Evolutionary conservation across 495 filamentous ascomycete species (phyloP).

Genomic region (Penicillium malachiteum): DNA sequence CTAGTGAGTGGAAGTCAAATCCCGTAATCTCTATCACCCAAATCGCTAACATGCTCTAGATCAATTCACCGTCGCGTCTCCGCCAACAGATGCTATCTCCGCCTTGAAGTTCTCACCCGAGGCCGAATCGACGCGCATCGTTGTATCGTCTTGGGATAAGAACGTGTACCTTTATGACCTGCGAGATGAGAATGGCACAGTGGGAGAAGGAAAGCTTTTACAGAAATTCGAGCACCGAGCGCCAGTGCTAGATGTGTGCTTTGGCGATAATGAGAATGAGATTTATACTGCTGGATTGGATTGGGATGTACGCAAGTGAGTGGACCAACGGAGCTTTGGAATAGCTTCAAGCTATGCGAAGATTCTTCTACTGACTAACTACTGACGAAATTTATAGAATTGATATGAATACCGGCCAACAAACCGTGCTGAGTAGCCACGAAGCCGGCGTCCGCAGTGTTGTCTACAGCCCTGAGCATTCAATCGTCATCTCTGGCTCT

Average conservation of each 20-base stretch:
- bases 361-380: background rate
- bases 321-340: background rate
- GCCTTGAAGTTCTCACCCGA: constrained; percentile 78
- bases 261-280: constrained; percentile 73
- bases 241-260: constrained; percentile 89
- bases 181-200: constrained; percentile 54
- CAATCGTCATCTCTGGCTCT: constrained; percentile 79
- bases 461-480: constrained; percentile 74
- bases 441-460: constrained; percentile 75
- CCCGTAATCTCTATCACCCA: background rate
- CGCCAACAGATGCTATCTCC: constrained; percentile 87
- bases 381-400: constrained; percentile 48
- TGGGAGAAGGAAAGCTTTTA: constrained; percentile 60
- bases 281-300: constrained; percentile 85
- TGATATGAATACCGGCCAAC: constrained; percentile 66
- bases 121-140: constrained; percentile 61
- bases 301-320: constrained; percentile 74
- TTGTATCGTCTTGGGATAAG: constrained; percentile 94
- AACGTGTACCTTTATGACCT: constrained; percentile 88
- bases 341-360: background rate
- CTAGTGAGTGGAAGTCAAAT: constrained; percentile 29
- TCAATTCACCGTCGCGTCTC: constrained; percentile 50
- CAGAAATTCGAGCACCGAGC: constrained; percentile 77
- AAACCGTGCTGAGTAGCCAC: constrained; percentile 77
- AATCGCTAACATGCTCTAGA: constrained; percentile 23